Conservation (phyloP, 495 filamentous ascomycete genomes). For the Articulospora tetracladia region DNA sequence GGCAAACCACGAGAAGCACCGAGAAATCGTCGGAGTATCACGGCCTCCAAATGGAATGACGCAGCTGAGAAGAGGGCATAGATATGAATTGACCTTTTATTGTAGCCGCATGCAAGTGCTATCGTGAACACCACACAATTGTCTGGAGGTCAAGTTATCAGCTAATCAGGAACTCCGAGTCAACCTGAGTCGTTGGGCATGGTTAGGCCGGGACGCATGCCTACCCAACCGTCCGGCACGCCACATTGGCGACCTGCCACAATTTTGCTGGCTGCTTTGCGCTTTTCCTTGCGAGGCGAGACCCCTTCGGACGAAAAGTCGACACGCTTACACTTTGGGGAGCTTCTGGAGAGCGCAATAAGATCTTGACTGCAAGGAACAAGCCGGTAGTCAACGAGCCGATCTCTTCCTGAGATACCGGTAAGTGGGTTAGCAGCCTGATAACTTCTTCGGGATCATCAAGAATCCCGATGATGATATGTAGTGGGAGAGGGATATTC, state of each 20-base stretch:
- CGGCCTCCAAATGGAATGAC: background rate
- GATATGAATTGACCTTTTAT: slow-evolving; percentile 1
- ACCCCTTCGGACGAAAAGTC: background rate
- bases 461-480: background rate
- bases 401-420: background rate
- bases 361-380: background rate
- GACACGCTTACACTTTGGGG: background rate
- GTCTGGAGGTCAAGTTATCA: background rate
- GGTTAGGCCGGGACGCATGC: slow-evolving; percentile 24
- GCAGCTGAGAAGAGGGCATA: background rate
- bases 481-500: background rate
- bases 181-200: slow-evolving; percentile 13
- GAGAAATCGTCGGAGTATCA: background rate
- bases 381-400: background rate
- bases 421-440: background rate
- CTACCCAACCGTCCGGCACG: slow-evolving; percentile 22
- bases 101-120: slow-evolving; percentile 15
- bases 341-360: background rate
- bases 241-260: slow-evolving; percentile 8
- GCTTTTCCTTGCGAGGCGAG: background rate
- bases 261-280: slow-evolving; percentile 21
- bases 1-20: background rate
- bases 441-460: background rate
- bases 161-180: slow-evolving; percentile 1
- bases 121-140: background rate